These are phyloP conservation scores for Plasmodium chabaudi DNA, from an alignment of 169 alveolate species.

Conservation along the genomic window DNA sequence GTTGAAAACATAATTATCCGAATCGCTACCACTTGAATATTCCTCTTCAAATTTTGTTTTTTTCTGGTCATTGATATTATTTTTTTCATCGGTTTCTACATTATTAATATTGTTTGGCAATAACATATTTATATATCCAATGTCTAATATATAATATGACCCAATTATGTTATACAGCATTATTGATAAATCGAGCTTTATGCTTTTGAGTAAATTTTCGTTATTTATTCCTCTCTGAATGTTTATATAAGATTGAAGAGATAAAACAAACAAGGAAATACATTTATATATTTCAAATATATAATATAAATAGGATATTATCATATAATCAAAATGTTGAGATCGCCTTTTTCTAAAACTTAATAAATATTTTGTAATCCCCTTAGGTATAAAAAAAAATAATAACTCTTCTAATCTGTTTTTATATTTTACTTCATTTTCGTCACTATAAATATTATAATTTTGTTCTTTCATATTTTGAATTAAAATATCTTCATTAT, in stretches of 20 bases:
- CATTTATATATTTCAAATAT: slow-evolving; percentile 59
- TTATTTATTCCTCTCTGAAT: slow-evolving; percentile 59
- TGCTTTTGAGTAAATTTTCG: slow-evolving; percentile 19
- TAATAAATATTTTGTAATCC: slow-evolving; percentile 28
- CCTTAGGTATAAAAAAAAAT: slow-evolving; percentile 69
- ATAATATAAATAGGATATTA: slow-evolving; percentile 44
- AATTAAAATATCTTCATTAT: slow-evolving; percentile 24
- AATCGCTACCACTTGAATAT: slow-evolving; percentile 7
- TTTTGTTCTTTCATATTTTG: slow-evolving; percentile 31
- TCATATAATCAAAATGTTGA: slow-evolving; percentile 29
- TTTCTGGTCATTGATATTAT: background rate
- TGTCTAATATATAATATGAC: slow-evolving; percentile 23
- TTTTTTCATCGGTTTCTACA: background rate
- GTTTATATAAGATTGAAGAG: slow-evolving; percentile 14
- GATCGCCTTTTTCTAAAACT: slow-evolving; percentile 4
- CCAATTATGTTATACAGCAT: slow-evolving; percentile 7
- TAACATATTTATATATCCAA: slow-evolving; percentile 30
- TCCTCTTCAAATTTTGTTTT: too few relatives aligned
- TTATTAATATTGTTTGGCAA: slow-evolving; percentile 3
- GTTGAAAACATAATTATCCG: slow-evolving; percentile 60
- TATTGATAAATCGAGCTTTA: slow-evolving; percentile 16
- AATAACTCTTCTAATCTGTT: slow-evolving; percentile 45
- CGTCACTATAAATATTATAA: background rate
- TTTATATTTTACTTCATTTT: slow-evolving; percentile 39
- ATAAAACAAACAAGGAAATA: slow-evolving; percentile 20